Base-by-base conservation (phyloP, 495 filamentous ascomycete species). In the Talaromyces proteolyticus region DNA sequence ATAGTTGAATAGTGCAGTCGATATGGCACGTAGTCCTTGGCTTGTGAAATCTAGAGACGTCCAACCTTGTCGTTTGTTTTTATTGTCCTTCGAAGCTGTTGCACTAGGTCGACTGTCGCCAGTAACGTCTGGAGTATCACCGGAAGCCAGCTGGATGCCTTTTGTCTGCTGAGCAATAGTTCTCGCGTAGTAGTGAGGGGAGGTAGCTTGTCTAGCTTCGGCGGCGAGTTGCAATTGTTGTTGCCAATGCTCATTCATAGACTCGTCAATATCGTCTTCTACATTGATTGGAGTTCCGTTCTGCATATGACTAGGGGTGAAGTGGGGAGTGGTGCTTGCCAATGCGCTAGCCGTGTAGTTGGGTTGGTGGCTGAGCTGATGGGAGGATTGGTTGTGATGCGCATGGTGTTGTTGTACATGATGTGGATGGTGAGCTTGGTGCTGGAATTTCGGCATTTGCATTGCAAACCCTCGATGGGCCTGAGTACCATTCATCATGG, bases 1-100 rank as follows among this genome's bases (percentile, higher is more conserved):
- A 67, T 96, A 97, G 53, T 77, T 70, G 66, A 99, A 99, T 40
- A 99, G 70, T 17, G 85, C 76, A 6, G 79, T 64, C 2, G 91
- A 79, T 16, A 97, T 74, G 36, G 86, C 85, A 55, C 89, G 86
- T 24, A 99, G 68, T 24, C 90, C 91, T 70, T 96, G 94, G 0
- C 91, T 93, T 58, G 91, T 91, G 58, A 96, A 82, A 73, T 99
- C 93, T 39, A 99, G 68, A 39, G 88, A 87, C 57, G 85, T 74
- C 93, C 93, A 97, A 56, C 89, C 84, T 61, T 96, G 90, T 47
- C 87, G 73, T 51, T 83, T 72, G 18, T 77, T 66, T 51, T 83
- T 72, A 18, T 77, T 66, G 57, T 80, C 70, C 34, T 81, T 79
- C 41, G 73, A 66, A 49, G 76, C 74, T 39, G 67, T 54, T 63